Evolutionary conservation across 805 yeast species (phyloP), one percentile per base, ranked within the genome.

Genomic region (Wickerhamiella domercqiae): DNA sequence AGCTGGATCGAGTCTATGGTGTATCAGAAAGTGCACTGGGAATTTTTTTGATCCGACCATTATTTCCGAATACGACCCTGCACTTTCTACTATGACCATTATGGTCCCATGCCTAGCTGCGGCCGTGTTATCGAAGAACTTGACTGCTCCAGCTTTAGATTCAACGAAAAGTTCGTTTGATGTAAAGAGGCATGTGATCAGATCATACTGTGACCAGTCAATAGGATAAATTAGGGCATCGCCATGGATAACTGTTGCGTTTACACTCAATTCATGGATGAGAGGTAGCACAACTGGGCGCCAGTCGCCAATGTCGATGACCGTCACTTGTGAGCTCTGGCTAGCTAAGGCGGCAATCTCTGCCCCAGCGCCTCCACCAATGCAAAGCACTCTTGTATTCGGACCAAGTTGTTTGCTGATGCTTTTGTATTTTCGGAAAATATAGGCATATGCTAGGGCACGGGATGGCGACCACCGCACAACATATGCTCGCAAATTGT

Each of bases 351-450:
- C 80, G 6, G 71, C 70, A 18, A 82, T 56, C 52, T 83, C 95
- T 2, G 83, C 80, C 3, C 87, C 81, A 0, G 94, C 94, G 25
- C 95, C 95, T 18, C 93, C 94, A 15, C 94, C 95, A 26, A 84
- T 64, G 47, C 77, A 70, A 25, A 82, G 53, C 0, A 75, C 69
- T 5, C 64, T 55, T 3, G 59, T 16, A n/a, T 17, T 15, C 4
- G 46, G 40, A 24, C 33, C 34, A n/a, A 70, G 49, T 17, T 66
- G 28, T 2, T 57, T 53, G 31, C 56, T 51, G 7, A 73, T 54
- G 3, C 65, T 65, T 4, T 54, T 56, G 21, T 77, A 57, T 11
- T 68, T 60, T 1, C 72, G 62, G 47, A 82, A 75, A 17, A 83
- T 62, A 1, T 83, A 71, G 2, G 78, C 56, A 52, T 83, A 83